A percentile compares a stretch with the other conserved stretches of the same genome.
Conservation (phyloP, 495 filamentous ascomycete genomes). For the Hyaloscypha finlandica region DNA sequence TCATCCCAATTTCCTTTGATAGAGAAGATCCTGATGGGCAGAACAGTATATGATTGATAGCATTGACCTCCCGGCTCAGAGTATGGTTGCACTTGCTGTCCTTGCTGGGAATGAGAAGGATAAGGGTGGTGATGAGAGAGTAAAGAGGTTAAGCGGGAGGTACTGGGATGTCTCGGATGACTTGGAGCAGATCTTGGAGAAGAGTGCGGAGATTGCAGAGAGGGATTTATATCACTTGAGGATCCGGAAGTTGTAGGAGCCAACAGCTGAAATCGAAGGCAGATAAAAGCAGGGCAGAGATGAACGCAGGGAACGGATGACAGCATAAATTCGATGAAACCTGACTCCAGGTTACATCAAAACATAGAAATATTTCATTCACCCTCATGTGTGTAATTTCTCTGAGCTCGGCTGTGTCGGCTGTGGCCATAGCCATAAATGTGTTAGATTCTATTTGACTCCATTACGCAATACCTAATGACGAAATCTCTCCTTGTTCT, state of each 20-base stretch:
- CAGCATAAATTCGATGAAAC: background rate
- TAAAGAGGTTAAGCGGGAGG: background rate
- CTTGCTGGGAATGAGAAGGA: background rate
- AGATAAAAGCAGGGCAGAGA: background rate
- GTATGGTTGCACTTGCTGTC: conserved; percentile 11
- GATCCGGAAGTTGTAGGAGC: conserved; percentile 3
- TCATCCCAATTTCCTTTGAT: background rate
- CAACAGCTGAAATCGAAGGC: background rate
- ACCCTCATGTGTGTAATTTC: background rate
- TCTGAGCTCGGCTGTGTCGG: background rate
- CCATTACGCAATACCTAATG: conserved; percentile 66
- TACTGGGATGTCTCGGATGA: conserved; percentile 8
- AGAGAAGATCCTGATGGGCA: background rate
- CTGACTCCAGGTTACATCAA: background rate
- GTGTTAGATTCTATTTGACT: background rate
- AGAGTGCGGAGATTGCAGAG: conserved; percentile 11
- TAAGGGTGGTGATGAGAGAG: conserved; percentile 1
- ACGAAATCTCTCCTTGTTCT: conserved; percentile 88
- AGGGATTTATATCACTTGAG: conserved; percentile 13
- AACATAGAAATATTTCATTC: background rate
- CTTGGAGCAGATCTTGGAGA: conserved; percentile 11
- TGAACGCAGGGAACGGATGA: too few relatives aligned
- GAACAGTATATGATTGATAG: conserved; percentile 4
- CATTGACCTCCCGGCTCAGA: background rate
- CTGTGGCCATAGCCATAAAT: background rate